Evolutionary conservation across 106 monocot genomes (phyloP).

Genomic region (Narthecium ossifragum): DNA sequence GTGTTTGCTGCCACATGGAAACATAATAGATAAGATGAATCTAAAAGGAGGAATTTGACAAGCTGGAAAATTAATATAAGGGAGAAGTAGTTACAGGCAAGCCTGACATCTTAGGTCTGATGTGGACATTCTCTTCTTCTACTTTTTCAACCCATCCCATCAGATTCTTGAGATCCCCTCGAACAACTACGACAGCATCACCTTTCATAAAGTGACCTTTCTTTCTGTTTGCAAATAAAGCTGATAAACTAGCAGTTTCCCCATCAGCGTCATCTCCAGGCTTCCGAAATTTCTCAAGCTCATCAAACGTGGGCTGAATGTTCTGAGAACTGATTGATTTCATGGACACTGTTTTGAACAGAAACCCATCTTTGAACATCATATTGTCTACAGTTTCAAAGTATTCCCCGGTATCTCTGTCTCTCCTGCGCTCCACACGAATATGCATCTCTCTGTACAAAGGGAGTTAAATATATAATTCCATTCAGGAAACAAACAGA

Average conservation of each 20-base stretch:
- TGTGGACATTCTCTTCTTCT: constrained; percentile 89
- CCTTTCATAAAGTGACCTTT: constrained; percentile 99
- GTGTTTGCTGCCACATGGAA: constrained; percentile 52
- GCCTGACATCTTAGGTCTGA: constrained; percentile 72
- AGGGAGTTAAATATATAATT: neutral
- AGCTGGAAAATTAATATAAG: neutral
- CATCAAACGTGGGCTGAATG: constrained; percentile 93
- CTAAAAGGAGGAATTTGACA: neutral
- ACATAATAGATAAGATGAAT: neutral
- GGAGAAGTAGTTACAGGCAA: constrained; percentile 48
- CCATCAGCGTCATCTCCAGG: constrained; percentile 84
- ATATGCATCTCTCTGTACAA: constrained; percentile 77
- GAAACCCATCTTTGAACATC: constrained; percentile 95
- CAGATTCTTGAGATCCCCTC: constrained; percentile 90
- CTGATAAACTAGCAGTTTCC: constrained; percentile 76
- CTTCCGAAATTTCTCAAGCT: constrained; percentile 88
- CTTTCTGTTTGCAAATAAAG: constrained; percentile 93
- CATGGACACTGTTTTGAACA: constrained; percentile 77
- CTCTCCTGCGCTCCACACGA: constrained; percentile 72
- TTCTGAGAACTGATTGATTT: constrained; percentile 71
- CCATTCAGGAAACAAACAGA: neutral
- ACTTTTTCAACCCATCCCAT: constrained; percentile 98
- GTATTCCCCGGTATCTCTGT: constrained; percentile 65
- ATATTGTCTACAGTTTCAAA: constrained; percentile 77
- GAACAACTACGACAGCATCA: constrained; percentile 88